phyloP scores from a whole-genome alignment of 768 basidiomycete species.

The Lentinus tigrinus region DNA sequence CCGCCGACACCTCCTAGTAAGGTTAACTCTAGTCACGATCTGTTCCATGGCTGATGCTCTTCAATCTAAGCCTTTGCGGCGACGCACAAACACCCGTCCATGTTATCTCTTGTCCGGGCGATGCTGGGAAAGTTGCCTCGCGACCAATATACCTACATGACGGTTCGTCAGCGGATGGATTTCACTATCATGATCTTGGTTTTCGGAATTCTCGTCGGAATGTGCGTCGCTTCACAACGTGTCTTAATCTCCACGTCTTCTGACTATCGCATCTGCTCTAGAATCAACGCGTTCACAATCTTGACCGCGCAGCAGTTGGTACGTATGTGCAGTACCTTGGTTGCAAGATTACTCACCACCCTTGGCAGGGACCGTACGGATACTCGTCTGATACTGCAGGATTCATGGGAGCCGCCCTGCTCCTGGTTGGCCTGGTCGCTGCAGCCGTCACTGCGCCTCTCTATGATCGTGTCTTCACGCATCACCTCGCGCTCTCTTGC shows the following conservation, averaged over 20 bases:
- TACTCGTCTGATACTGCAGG: constrained; percentile 69
- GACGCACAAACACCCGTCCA: constrained; percentile 53
- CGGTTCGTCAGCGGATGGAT: constrained; percentile 64
- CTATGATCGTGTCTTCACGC: constrained; percentile 81
- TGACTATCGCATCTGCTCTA: constrained; percentile 23
- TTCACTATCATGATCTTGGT: constrained; percentile 56
- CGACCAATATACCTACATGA: constrained; percentile 45
- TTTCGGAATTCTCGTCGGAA: constrained; percentile 66
- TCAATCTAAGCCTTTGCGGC: constrained; percentile 65
- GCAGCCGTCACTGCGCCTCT: constrained; percentile 70
- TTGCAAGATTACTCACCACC: not conserved
- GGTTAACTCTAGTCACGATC: constrained; percentile 15
- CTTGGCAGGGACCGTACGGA: constrained; percentile 61
- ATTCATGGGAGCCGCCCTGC: constrained; percentile 65
- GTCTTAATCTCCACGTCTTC: not conserved
- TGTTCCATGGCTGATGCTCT: not conserved
- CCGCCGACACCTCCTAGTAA: constrained; percentile 82
- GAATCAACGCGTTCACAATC: constrained; percentile 62
- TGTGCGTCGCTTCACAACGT: constrained; percentile 41
- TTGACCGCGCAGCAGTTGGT: constrained; percentile 71
- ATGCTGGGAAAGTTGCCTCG: constrained; percentile 40
- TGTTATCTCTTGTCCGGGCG: constrained; percentile 54
- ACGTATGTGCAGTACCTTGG: constrained; percentile 24
- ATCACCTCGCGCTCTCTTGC: constrained; percentile 58
- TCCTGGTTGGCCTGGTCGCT: constrained; percentile 69